Evolutionary conservation across 225 moss, liverwort and hornwort species (phyloP).

Genomic region (Marchantia polymorpha): DNA sequence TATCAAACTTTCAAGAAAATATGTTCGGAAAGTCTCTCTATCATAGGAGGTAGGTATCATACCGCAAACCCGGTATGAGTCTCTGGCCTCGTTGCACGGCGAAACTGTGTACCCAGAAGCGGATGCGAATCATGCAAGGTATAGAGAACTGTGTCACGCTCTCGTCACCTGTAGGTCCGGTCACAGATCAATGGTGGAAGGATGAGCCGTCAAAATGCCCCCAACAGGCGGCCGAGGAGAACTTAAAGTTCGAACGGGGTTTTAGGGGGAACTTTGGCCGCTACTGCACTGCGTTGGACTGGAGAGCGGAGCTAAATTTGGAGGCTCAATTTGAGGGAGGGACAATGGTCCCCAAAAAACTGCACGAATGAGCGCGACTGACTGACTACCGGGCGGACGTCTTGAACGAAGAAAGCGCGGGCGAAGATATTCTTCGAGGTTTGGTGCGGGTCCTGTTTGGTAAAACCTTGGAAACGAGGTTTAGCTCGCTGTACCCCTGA

Average conservation of each 20-base stretch:
- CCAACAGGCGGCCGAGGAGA: no score
- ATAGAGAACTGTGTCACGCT: no score
- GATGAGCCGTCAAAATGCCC: no score
- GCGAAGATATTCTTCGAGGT: neutral
- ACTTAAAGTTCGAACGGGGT: neutral
- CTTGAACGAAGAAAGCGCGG: conserved; percentile 12
- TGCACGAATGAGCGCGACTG: neutral
- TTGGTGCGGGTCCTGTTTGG: neutral
- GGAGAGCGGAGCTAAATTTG: neutral
- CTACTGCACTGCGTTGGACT: neutral
- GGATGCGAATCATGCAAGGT: no score
- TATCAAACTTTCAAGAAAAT: no score
- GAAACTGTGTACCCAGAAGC: no score
- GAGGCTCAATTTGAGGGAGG: neutral
- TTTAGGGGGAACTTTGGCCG: conserved; percentile 1
- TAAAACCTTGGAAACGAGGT: conserved; percentile 15
- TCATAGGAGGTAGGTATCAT: no score
- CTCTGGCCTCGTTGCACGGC: no score
- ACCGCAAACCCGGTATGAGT: no score
- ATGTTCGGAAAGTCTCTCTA: no score
- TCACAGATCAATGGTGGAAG: no score
- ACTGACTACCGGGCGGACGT: neutral
- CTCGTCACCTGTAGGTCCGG: no score
- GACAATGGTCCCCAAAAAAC: neutral
- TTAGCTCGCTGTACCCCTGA: neutral